Evolutionary conservation across 2,329 filamentous ascomycete genomes (phyloP).

Genomic region (Xylaria sp.): DNA sequence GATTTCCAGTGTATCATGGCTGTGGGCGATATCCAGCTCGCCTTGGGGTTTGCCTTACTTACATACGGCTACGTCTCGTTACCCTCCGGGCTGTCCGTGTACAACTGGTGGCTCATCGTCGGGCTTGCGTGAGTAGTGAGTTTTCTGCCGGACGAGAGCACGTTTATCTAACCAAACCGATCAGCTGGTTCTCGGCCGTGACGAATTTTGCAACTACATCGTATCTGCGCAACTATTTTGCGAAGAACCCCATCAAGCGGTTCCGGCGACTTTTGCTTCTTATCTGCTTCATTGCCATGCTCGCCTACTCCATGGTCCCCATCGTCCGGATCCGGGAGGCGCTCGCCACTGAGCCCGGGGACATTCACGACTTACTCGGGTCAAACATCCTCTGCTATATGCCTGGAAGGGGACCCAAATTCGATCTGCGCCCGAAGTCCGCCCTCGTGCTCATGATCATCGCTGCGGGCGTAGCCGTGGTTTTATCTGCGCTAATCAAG

Average conservation of each 20-base stretch:
- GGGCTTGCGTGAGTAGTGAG: constrained; percentile 26
- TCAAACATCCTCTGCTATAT: constrained; percentile 31
- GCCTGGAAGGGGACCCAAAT: constrained; percentile 15
- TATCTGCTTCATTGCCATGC: constrained; percentile 19
- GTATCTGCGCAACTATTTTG: constrained; percentile 27
- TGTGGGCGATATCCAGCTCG: constrained; percentile 30
- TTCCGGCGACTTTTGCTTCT: constrained; percentile 26
- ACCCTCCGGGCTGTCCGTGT: constrained; percentile 26
- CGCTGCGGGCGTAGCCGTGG: constrained; percentile 7
- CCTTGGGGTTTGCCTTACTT: constrained; percentile 29
- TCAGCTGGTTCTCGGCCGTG: constrained; percentile 31
- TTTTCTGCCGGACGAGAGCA: not conserved
- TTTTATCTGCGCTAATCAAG: constrained; percentile 16
- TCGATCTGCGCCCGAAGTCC: constrained; percentile 19
- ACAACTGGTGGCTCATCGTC: constrained; percentile 32
- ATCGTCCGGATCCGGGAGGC: constrained; percentile 26
- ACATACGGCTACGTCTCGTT: constrained; percentile 28
- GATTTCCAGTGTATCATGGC: constrained; percentile 24
- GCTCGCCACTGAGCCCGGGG: constrained; percentile 20
- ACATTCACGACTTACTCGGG: constrained; percentile 17
- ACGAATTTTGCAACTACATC: constrained; percentile 29
- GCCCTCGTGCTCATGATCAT: constrained; percentile 19
- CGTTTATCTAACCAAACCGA: constrained; percentile 8
- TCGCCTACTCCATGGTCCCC: constrained; percentile 31
- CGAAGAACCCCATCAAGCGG: constrained; percentile 23